Percentiles rank a stretch among this genome's conserved stretches.
Conservation (phyloP, 2,329 filamentous ascomycete genomes). For the Fusarium sp. region DNA sequence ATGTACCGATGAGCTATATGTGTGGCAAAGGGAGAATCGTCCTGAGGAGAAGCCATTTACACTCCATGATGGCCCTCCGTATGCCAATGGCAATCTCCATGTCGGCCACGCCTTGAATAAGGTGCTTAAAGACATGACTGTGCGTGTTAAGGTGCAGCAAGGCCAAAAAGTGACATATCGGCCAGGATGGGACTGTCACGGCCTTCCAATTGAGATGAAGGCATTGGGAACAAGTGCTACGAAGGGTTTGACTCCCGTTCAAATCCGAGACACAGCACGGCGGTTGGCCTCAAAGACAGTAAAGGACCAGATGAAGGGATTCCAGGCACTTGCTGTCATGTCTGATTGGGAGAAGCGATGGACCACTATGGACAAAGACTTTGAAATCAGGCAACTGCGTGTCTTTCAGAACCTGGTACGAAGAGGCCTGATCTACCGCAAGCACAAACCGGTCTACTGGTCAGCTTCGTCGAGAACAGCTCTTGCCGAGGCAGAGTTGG, state of each 20-base stretch:
- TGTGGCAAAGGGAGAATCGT: constrained; percentile 78
- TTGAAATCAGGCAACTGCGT: constrained; percentile 79
- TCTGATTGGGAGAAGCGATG: constrained; percentile 82
- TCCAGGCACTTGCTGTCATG: constrained; percentile 81
- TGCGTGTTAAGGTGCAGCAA: constrained; percentile 82
- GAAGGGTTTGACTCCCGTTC: constrained; percentile 63
- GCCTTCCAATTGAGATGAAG: constrained; percentile 96
- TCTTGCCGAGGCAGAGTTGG: constrained; percentile 85
- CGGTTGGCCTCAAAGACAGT: constrained; percentile 76
- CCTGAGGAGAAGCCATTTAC: constrained; percentile 74
- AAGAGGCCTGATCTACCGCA: constrained; percentile 79
- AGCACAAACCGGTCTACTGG: constrained; percentile 89
- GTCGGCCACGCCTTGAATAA: constrained; percentile 97
- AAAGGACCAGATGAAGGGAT: constrained; percentile 77
- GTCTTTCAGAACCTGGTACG: constrained; percentile 82
- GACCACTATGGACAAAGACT: constrained; percentile 81
- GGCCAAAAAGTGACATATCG: constrained; percentile 80
- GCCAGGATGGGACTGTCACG: constrained; percentile 98
- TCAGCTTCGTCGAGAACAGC: constrained; percentile 83
- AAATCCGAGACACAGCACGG: constrained; percentile 73
- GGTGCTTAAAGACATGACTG: constrained; percentile 93
- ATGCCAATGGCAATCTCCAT: constrained; percentile 93
- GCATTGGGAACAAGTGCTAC: constrained; percentile 72
- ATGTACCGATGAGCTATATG: constrained; percentile 89
- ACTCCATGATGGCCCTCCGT: constrained; percentile 95